Conservation (phyloP, 2,329 filamentous ascomycete species). For the Fusarium sp. region DNA sequence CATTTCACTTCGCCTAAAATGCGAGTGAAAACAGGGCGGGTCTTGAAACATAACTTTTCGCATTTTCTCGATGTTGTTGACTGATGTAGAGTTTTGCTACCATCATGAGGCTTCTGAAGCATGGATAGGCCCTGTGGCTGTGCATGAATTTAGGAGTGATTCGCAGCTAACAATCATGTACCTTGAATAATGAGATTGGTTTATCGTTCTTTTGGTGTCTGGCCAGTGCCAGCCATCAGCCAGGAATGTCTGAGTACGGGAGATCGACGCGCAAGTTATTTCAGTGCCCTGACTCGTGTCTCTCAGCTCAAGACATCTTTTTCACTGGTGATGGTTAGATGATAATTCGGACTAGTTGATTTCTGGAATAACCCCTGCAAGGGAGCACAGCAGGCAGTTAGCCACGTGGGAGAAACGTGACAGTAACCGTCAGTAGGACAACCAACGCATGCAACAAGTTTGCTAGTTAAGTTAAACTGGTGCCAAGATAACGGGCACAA, state of each 20-base stretch:
- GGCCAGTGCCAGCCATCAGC: background rate
- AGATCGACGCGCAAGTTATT: slow-evolving; percentile 44
- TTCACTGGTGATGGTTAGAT: background rate
- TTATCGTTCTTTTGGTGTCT: background rate
- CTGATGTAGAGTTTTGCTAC: background rate
- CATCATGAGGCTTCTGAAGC: background rate
- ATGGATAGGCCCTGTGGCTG: background rate
- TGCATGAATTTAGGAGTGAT: background rate
- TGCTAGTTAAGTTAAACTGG: background rate
- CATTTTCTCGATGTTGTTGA: background rate
- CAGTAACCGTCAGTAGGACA: slow-evolving; percentile 5
- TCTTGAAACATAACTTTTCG: background rate
- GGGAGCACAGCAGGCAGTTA: slow-evolving; percentile 19
- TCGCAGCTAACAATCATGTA: background rate
- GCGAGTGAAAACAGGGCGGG: background rate
- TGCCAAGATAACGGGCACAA: background rate
- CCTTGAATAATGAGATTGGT: background rate
- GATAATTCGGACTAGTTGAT: slow-evolving; percentile 11
- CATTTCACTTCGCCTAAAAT: slow-evolving; percentile 4
- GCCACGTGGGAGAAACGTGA: slow-evolving; percentile 45
- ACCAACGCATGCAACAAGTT: background rate
- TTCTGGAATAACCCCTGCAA: slow-evolving; percentile 2
- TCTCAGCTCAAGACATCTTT: slow-evolving; percentile 12
- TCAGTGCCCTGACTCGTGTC: slow-evolving; percentile 36
- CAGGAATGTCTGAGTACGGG: slow-evolving; percentile 30